phyloP scores from a whole-genome alignment of 2,329 filamentous ascomycete species.

The Stagonosporopsis cucurbitacearum region DNA sequence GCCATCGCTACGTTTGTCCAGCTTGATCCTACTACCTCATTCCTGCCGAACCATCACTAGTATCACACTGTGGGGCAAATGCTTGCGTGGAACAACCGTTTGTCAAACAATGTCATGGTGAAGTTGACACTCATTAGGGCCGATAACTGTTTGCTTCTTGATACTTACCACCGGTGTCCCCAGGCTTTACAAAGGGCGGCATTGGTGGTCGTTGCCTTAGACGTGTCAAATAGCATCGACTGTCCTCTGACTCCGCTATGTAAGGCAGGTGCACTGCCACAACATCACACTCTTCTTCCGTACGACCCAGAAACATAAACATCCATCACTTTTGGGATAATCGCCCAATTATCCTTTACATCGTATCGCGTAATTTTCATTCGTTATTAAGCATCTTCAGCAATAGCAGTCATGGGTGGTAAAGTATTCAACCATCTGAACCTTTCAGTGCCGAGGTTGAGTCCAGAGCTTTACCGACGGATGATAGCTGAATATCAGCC shows the following conservation, averaged over 20 bases:
- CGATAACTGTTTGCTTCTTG: neutral
- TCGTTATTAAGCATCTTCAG: neutral
- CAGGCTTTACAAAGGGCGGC: neutral
- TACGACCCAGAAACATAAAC: neutral
- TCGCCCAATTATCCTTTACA: neutral
- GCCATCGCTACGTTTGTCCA: neutral
- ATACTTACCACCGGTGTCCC: neutral
- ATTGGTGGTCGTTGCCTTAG: neutral
- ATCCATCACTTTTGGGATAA: neutral
- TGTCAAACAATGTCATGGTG: too few species aligned
- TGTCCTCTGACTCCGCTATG: neutral
- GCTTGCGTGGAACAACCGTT: neutral
- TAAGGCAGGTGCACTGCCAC: constrained; percentile 4
- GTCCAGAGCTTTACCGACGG: constrained; percentile 60
- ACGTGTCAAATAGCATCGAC: neutral
- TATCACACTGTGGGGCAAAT: neutral
- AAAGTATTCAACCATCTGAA: constrained; percentile 42
- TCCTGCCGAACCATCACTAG: neutral
- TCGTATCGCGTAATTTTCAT: neutral
- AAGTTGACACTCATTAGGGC: neutral
- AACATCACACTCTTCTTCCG: neutral
- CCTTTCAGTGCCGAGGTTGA: constrained; percentile 69
- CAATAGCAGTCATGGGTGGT: constrained; percentile 68
- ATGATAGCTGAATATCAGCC: constrained; percentile 57
- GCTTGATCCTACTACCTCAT: neutral